A percentile compares a stretch with the other conserved stretches of the same genome.
Evolutionary conservation across 805 yeast species (phyloP).

Genomic region (Yamadazyma nakazawae): DNA sequence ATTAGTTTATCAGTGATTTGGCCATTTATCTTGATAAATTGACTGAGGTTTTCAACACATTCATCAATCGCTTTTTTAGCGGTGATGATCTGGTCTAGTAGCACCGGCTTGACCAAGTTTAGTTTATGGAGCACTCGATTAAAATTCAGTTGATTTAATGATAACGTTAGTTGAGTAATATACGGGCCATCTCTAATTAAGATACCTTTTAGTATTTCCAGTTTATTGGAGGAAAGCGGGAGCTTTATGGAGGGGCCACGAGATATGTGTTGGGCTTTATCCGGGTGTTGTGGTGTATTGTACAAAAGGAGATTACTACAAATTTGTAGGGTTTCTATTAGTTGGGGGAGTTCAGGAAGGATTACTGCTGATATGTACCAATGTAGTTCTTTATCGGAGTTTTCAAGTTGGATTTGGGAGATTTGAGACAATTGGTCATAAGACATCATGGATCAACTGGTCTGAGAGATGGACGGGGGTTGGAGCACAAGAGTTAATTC

Average conservation of each 20-base stretch:
- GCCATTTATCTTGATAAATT: conserved; percentile 6
- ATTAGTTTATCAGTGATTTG: not conserved
- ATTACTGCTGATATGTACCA: conserved; percentile 26
- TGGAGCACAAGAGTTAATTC: too few relatives aligned
- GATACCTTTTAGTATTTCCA: conserved; percentile 59
- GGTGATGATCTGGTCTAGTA: conserved; percentile 45
- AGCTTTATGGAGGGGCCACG: conserved; percentile 47
- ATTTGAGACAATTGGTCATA: not conserved
- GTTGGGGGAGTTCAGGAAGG: conserved; percentile 29
- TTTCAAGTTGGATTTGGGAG: conserved; percentile 13
- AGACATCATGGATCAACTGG: too few relatives aligned
- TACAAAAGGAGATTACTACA: conserved; percentile 35
- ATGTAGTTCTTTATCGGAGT: conserved; percentile 28
- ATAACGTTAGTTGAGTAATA: conserved; percentile 46
- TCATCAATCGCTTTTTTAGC: conserved; percentile 43
- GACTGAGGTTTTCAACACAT: conserved; percentile 24
- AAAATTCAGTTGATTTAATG: conserved; percentile 40
- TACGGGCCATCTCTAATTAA: conserved; percentile 54
- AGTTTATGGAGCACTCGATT: conserved; percentile 31
- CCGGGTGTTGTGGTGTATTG: conserved; percentile 21
- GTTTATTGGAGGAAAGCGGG: conserved; percentile 54
- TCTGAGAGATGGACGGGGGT: too few relatives aligned
- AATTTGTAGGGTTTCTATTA: conserved; percentile 36
- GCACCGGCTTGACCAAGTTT: conserved; percentile 28
- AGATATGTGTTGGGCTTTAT: conserved; percentile 16